These are phyloP conservation scores for Daldinia vernicosa DNA, from an alignment of 495 filamentous ascomycete species.

Conservation along the genomic window DNA sequence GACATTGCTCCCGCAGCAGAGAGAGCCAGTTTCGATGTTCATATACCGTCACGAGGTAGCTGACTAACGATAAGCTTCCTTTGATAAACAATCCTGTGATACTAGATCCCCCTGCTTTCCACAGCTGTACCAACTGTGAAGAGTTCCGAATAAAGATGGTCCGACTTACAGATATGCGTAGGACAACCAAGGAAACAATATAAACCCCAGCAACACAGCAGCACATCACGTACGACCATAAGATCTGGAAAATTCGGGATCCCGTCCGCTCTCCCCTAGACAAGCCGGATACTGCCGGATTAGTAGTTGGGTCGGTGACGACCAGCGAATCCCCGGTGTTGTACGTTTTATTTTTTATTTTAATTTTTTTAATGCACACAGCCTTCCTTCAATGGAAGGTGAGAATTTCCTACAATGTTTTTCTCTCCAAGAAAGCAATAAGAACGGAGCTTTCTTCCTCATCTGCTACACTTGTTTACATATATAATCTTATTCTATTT, in stretches of 20 bases:
- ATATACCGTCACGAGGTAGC: no score
- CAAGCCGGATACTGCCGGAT: constrained; percentile 47
- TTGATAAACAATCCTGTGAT: no score
- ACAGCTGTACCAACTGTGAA: no score
- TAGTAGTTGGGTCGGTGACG: constrained; percentile 55
- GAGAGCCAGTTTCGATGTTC: no score
- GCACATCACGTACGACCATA: constrained; percentile 54
- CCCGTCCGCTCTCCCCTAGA: constrained; percentile 61
- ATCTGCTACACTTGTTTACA: neutral
- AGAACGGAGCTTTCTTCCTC: neutral
- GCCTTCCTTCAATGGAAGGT: neutral
- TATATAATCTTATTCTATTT: neutral
- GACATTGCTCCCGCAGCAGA: no score
- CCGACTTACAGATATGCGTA: no score
- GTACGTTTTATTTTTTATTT: constrained; percentile 43
- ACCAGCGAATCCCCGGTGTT: constrained; percentile 57
- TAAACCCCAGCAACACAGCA: no score
- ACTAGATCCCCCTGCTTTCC: no score
- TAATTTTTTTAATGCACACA: constrained; percentile 4
- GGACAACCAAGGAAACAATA: no score
- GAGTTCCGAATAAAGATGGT: no score
- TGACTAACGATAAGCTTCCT: no score
- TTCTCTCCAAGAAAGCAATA: neutral
- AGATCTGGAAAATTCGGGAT: constrained; percentile 54
- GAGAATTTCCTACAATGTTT: neutral